Conservation (phyloP, 164 flowering plant species). For the Dillenia turbinata region DNA sequence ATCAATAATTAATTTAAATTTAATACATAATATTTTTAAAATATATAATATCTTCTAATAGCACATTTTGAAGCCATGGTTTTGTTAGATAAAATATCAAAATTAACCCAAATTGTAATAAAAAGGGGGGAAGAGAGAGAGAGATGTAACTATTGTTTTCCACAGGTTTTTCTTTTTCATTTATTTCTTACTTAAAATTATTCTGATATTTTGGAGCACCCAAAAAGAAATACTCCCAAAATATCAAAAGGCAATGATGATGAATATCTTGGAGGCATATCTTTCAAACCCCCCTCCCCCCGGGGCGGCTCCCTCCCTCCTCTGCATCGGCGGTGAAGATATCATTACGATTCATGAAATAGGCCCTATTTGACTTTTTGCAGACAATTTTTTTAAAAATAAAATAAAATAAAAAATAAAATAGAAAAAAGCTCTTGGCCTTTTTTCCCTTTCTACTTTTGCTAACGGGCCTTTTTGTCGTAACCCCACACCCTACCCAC, state of each 20-base stretch:
- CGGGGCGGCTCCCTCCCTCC: not conserved
- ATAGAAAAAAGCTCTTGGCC: slow-evolving; percentile 8
- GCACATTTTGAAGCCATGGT: no score
- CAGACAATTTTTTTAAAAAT: slow-evolving; percentile 1
- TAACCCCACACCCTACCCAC: slow-evolving; percentile 25
- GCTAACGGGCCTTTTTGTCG: not conserved
- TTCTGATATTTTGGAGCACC: not conserved
- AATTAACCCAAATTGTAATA: no score
- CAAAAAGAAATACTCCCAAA: slow-evolving; percentile 21
- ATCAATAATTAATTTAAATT: no score
- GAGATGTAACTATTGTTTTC: slow-evolving; percentile 9
- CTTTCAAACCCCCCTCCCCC: no score
- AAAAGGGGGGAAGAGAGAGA: slow-evolving; percentile 9
- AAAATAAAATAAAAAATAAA: no score
- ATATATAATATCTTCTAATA: no score
- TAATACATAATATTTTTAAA: no score
- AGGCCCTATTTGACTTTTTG: slow-evolving; percentile 53
- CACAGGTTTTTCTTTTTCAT: slow-evolving; percentile 25
- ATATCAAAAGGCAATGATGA: slow-evolving; percentile 47
- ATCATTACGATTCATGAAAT: slow-evolving; percentile 35
- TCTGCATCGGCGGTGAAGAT: slow-evolving; percentile 45
- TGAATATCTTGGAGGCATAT: slow-evolving; percentile 61
- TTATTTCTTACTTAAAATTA: no score
- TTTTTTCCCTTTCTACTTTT: not conserved
- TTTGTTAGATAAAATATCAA: no score